Conservation (phyloP, 148 eudicot genomes). For the Salicornia ramosissima region DNA sequence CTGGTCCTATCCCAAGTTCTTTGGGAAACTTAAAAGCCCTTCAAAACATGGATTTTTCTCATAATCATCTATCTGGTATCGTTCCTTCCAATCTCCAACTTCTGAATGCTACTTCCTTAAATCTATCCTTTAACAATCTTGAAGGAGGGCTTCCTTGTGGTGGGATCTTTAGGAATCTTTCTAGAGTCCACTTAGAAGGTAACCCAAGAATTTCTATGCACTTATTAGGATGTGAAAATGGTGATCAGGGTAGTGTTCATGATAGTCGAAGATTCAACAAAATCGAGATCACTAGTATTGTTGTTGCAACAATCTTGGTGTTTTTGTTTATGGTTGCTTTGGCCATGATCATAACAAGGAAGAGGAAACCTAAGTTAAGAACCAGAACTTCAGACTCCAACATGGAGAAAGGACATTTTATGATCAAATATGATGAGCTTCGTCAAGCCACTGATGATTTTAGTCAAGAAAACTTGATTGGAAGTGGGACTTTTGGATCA, state of each 20-base stretch:
- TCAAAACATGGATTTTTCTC: slow-evolving; percentile 42
- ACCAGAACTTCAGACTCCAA: neutral
- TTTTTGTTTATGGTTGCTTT: slow-evolving; percentile 5
- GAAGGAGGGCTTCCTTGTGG: slow-evolving; percentile 42
- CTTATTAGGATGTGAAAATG: slow-evolving; percentile 12
- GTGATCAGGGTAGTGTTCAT: neutral
- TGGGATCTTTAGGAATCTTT: slow-evolving; percentile 37
- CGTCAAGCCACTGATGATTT: slow-evolving; percentile 40
- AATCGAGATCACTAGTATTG: neutral
- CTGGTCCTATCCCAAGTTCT: slow-evolving; percentile 41
- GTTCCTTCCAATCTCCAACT: slow-evolving; percentile 30
- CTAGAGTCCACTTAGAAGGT: slow-evolving; percentile 33
- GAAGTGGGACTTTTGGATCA: slow-evolving; percentile 34
- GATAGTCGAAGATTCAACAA: neutral
- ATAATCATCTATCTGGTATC: slow-evolving; percentile 41
- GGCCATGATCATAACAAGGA: slow-evolving; percentile 18
- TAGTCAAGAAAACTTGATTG: slow-evolving; percentile 30
- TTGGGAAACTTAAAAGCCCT: slow-evolving; percentile 34
- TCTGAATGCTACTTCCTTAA: slow-evolving; percentile 30
- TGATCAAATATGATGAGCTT: slow-evolving; percentile 36
- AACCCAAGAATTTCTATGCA: slow-evolving; percentile 36
- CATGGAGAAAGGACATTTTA: slow-evolving; percentile 4
- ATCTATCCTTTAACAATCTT: slow-evolving; percentile 47
- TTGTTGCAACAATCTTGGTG: slow-evolving; percentile 10
- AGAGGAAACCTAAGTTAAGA: slow-evolving; percentile 8